Base-by-base conservation (phyloP, 345 rosid genomes). In the Salix udensis region DNA sequence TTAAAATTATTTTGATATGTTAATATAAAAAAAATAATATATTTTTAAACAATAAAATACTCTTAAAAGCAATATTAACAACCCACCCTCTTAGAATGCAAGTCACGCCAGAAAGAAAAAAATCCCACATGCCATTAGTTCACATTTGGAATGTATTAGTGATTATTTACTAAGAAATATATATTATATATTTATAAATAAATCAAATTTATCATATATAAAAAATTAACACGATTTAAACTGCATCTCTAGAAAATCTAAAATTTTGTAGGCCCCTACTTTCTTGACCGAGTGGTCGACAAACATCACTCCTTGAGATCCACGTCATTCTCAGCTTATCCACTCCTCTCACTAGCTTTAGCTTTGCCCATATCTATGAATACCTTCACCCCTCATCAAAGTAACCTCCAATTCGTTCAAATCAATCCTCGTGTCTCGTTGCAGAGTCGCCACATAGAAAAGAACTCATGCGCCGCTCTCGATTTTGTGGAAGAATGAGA, bases 281-380 rank as follows among this genome's bases (percentile, higher is more conserved):
- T 15, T 68, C 37, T 42, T 76, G 81, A 83, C 83, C 73, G 80
- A 80, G 79, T 74, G 82, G 89, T 83, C 86, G 60, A 68, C 37
- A 36, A 36, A 36, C 84, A 78, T 85, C 84, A 74, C 83, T 75
- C 78, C 80, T 78, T 72, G 76, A 76, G 74, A 80, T 84, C 91
- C 90, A 85, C 91, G 86, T 86, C 86, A 80, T 42, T 76, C 76
- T 39, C 82, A 24, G 65, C 84, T 79, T 78, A 74, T 82, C 85
- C 76, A 52, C 16, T 44, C 42, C 67, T 62, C 44, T 30, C 26
- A 4, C 19, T 31, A 21, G 64, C 64, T 10, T 2, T 40, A 19
- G 12, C 18, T 15, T 21, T 10, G 46, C 46, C 24, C 77, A 64
- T 1, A 5, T 14, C 39, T n/a, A n/a, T 9, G 62, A 58, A 58